Evolutionary conservation across 2,329 filamentous ascomycete genomes (phyloP).

Genomic region (Cyclaneusma minus): DNA sequence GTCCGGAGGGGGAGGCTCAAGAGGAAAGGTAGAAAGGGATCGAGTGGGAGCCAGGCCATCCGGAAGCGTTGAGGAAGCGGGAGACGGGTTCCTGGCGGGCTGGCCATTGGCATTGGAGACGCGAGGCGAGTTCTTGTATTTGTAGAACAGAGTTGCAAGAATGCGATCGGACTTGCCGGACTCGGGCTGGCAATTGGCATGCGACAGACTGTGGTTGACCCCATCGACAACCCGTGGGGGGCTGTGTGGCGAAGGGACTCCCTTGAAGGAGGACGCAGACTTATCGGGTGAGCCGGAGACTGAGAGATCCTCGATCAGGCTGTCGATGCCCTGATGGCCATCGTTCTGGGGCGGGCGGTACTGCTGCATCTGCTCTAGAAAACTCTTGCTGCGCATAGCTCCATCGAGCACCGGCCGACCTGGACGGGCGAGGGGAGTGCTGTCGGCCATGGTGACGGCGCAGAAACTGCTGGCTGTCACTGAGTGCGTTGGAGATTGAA

Average conservation of each 20-base stretch:
- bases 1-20: constrained; percentile 37
- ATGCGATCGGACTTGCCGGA: constrained; percentile 35
- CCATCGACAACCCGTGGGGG: constrained; percentile 47
- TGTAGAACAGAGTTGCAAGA: constrained; percentile 50
- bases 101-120: constrained; percentile 21
- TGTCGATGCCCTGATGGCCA: constrained; percentile 48
- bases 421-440: constrained; percentile 5
- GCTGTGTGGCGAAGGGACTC: constrained; percentile 41
- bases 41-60: constrained; percentile 38
- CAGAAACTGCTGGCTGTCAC: no score
- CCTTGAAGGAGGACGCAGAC: constrained; percentile 35
- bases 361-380: constrained; percentile 47
- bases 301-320: constrained; percentile 41
- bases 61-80: constrained; percentile 6
- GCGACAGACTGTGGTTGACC: constrained; percentile 44
- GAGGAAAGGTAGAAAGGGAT: constrained; percentile 40
- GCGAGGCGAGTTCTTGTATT: constrained; percentile 22
- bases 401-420: constrained; percentile 13
- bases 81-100: constrained; percentile 19
- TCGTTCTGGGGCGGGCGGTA: constrained; percentile 36
- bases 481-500: no score
- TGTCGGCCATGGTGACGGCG: neutral
- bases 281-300: constrained; percentile 23
- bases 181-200: constrained; percentile 43
- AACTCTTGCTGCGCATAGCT: constrained; percentile 44